Conservation (phyloP, 345 rosid genomes). For the Dimocarpus longan region DNA sequence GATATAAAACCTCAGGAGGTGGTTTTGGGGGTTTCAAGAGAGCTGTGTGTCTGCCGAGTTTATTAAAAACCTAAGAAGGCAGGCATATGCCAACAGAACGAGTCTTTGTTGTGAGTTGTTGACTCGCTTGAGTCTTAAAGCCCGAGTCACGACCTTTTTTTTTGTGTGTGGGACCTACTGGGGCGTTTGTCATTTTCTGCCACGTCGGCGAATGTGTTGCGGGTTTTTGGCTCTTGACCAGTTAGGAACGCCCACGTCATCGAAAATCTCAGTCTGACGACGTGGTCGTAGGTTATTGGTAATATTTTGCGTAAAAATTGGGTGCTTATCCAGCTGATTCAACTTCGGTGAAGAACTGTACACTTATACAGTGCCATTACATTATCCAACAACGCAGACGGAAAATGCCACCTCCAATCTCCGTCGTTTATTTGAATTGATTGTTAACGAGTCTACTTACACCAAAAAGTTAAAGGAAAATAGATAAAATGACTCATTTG, state of each 20-base stretch:
- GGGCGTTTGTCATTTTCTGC: background rate
- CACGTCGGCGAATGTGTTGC: background rate
- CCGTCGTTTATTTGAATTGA: no score
- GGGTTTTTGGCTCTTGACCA: background rate
- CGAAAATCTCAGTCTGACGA: no score
- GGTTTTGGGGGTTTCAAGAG: background rate
- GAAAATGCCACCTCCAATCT: no score
- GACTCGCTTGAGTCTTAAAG: slow-evolving; percentile 13
- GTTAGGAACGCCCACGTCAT: background rate
- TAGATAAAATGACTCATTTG: no score
- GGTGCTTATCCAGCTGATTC: background rate
- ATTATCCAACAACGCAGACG: no score
- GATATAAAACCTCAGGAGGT: slow-evolving; percentile 32
- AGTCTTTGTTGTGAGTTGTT: background rate
- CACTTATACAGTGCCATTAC: no score
- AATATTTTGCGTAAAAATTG: no score
- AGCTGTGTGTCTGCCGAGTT: background rate
- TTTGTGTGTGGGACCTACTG: background rate
- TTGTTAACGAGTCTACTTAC: no score
- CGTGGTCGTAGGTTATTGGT: background rate
- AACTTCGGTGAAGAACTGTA: no score
- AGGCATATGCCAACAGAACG: background rate
- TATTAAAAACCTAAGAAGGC: slow-evolving; percentile 18
- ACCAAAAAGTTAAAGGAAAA: no score
- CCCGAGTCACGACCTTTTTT: slow-evolving; percentile 6